Base-by-base conservation (phyloP, 208 protist species). In the Naegleria gruberi region DNA sequence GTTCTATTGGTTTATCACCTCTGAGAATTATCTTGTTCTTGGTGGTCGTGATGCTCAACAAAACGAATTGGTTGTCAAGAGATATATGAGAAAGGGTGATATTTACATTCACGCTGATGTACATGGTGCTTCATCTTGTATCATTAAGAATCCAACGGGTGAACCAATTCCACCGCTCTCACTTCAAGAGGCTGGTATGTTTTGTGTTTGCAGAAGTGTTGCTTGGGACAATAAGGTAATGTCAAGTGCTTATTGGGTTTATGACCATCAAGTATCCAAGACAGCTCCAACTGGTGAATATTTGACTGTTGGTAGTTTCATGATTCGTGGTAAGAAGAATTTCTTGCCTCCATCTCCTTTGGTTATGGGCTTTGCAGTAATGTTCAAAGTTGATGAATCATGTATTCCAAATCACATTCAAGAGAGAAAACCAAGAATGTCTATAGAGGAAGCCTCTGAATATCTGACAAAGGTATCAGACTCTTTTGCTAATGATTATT, bases 1-100 rank as follows among this genome's bases (percentile, higher is more conserved):
- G 92, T 99, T 99, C 85, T 89, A 95, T 65, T 99, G 98, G 98
- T 99, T 99, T 91, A 96, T 99, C 90, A 97, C 96, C 0, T 95
- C 94, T 12, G 96, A 98, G 47, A 98, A 98, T 51, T 98, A 98
- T 89, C 90, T 99, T 8, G 97, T 99, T n/a, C 90, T 99, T 4
- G 93, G 93, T 23, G 98, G 98, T 40, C 94, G 96, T 83, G 98
- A 99, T 91, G 92, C 92, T 55, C 96, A 98, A 91, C 97, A 98
- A 90, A 99, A 99, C 84, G 98, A 99, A 91, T 45, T 98, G 26
- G 92, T 99, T 40, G 91, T 98, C 17, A 95, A 94, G 5, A 92
- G 95, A 47, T 93, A 97, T 17, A 93, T 96, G 93, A 90, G 83
- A 17, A 90, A 94, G 34, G 94, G 93, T 43, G 98, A 99, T 93